These are phyloP conservation scores for Urochloa ruziziensis DNA, from an alignment of 176 grass and related monocot genomes.

Conservation along the genomic window DNA sequence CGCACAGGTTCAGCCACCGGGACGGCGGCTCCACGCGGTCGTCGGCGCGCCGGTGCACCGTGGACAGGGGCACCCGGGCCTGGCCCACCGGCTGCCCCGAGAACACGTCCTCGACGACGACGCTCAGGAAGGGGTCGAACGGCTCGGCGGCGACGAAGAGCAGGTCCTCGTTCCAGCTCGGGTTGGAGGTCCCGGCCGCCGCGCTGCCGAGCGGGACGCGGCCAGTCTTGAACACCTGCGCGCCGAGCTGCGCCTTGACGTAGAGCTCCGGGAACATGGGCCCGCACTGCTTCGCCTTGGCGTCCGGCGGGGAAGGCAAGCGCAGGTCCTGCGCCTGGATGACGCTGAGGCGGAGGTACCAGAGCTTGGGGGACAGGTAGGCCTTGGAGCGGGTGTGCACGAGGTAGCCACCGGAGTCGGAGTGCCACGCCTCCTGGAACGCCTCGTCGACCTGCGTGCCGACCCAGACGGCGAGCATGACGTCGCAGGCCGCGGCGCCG, in stretches of 20 bases:
- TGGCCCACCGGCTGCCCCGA: slow-evolving; percentile 61
- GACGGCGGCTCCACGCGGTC: slow-evolving; percentile 81
- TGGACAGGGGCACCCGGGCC: slow-evolving; percentile 64
- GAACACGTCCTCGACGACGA: slow-evolving; percentile 74
- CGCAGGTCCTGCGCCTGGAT: slow-evolving; percentile 94
- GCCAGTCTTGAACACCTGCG: slow-evolving; percentile 84
- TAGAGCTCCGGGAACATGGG: slow-evolving; percentile 57
- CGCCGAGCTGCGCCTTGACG: slow-evolving; percentile 85
- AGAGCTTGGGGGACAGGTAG: slow-evolving; percentile 92
- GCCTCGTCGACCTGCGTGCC: slow-evolving; percentile 95
- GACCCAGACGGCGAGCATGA: slow-evolving; percentile 95
- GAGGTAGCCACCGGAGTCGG: slow-evolving; percentile 78
- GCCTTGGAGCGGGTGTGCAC: slow-evolving; percentile 90
- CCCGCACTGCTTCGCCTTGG: slow-evolving; percentile 49
- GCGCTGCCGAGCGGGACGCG: slow-evolving; percentile 63
- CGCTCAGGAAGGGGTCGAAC: slow-evolving; percentile 74
- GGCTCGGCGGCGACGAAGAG: slow-evolving; percentile 94
- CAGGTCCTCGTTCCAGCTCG: slow-evolving; percentile 95
- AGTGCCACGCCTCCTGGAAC: slow-evolving; percentile 98
- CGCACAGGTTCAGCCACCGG: slow-evolving; percentile 87
- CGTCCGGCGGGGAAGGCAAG: slow-evolving; percentile 45
- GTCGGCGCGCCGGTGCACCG: slow-evolving; percentile 72
- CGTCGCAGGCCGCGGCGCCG: slow-evolving; percentile 45
- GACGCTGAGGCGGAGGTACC: slow-evolving; percentile 86
- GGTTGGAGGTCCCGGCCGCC: slow-evolving; percentile 64